phyloP scores from a whole-genome alignment of 2,329 filamentous ascomycete genomes.

The Talaromyces amestolkiae region DNA sequence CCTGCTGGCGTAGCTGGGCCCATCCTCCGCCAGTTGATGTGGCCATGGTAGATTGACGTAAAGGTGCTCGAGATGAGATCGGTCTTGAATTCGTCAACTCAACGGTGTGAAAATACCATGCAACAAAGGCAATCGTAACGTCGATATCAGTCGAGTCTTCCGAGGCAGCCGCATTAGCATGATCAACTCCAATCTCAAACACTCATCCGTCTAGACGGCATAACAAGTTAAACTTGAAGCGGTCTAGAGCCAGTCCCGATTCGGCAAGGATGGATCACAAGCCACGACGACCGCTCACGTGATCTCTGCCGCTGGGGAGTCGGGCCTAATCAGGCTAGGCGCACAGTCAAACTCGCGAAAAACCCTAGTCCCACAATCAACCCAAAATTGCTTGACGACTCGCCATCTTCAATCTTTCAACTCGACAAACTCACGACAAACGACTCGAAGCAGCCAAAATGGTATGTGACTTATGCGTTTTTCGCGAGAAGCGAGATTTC shows the following conservation, averaged over 20 bases:
- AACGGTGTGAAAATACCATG: not conserved
- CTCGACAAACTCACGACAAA: slow-evolving; percentile 47
- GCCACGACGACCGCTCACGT: slow-evolving; percentile 13
- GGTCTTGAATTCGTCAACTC: not conserved
- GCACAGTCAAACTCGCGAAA: slow-evolving; percentile 27
- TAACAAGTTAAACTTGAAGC: slow-evolving; percentile 5
- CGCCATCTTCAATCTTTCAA: slow-evolving; percentile 43
- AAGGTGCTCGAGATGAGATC: not conserved
- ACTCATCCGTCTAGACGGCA: not conserved
- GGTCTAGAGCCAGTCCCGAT: slow-evolving; percentile 1
- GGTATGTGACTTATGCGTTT: slow-evolving; percentile 33
- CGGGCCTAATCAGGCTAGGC: slow-evolving; percentile 11
- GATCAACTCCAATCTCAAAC: not conserved
- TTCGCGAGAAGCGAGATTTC: not conserved
- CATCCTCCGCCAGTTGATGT: slow-evolving; percentile 66
- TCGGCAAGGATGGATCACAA: slow-evolving; percentile 7
- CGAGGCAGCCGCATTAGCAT: slow-evolving; percentile 10
- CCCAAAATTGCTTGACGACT: slow-evolving; percentile 34
- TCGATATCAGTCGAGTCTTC: not conserved
- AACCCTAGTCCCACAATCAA: slow-evolving; percentile 48
- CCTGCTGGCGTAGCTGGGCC: slow-evolving; percentile 92
- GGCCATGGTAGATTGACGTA: slow-evolving; percentile 45
- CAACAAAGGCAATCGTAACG: not conserved
- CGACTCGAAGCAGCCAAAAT: slow-evolving; percentile 43
- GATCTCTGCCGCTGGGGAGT: not conserved